Evolutionary conservation across 2,329 filamentous ascomycete genomes (phyloP).

Genomic region (Aspergillus fijiensis): DNA sequence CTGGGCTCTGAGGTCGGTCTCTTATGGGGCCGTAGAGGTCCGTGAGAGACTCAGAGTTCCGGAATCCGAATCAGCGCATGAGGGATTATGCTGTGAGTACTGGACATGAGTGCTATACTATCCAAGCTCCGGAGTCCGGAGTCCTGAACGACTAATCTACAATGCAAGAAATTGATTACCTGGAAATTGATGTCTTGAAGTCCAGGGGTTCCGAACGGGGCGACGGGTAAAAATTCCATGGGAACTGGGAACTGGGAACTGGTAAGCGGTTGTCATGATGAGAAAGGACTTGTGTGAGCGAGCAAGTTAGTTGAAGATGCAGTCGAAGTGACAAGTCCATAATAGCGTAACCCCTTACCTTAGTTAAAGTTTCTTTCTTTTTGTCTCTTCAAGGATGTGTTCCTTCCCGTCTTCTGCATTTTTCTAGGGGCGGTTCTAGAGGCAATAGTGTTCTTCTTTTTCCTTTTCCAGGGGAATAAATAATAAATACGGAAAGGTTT

Average conservation of each 20-base stretch:
- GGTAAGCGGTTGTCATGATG: not conserved
- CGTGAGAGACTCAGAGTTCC: not conserved
- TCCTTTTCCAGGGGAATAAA: not conserved
- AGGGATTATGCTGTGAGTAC: not conserved
- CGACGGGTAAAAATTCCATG: not conserved
- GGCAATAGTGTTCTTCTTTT: not conserved
- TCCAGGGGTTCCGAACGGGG: not conserved
- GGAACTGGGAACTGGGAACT: not conserved
- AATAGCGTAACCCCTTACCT: not conserved
- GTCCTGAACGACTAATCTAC: not conserved
- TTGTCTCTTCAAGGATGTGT: not conserved
- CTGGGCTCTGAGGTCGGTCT: not conserved
- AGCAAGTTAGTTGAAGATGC: too few relatives aligned
- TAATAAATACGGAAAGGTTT: not conserved
- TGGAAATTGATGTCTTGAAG: not conserved
- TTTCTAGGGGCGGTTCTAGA: not conserved
- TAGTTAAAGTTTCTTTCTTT: not conserved
- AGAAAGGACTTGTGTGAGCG: too few relatives aligned
- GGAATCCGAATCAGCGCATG: not conserved
- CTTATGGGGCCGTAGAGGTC: not conserved
- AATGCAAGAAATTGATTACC: not conserved
- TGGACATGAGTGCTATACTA: too few relatives aligned
- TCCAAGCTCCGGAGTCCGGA: too few relatives aligned
- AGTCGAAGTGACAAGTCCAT: not conserved
- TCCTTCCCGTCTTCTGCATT: not conserved